Evolutionary conservation across 2,329 filamentous ascomycete genomes (phyloP), one percentile per base, ranked within the genome.

Genomic region (Aspergillus transmontanensis): DNA sequence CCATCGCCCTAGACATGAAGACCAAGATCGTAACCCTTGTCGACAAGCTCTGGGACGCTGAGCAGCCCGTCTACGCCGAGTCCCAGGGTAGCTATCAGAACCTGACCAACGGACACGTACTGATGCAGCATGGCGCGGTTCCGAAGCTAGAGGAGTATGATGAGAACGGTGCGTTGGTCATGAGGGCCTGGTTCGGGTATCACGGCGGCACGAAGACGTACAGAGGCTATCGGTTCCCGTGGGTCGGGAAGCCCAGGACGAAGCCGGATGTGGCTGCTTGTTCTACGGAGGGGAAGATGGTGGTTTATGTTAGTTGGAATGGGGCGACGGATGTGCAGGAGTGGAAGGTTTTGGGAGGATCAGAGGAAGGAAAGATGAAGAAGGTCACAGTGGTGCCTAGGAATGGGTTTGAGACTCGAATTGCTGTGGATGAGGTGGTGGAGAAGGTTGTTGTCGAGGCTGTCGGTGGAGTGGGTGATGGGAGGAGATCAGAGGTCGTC

Each of bases 261-360:
- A 61, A 58, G n/a, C 69, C 70, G 4, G 60, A 64, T 32, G 64
- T 68, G 9, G 57, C 66, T 28, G 67, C 67, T 7, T 72, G 69
- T 36, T 26, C 62, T n/a, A 50, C 59, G 5, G 32, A 53, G 1
- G 62, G 60, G 4, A 63, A 45, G 59, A 66, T 63, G 6, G 65
- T 68, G 55, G 69, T 77, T 10, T 74, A 76, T 66, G 76, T 78
- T 67, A 78, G 77, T 61, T 79, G 77, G 76, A 76, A 77, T 59
- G 76, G 76, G 16, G 77, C 77, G 7, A 79, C 77, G 11, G 76
- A 77, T 60, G 64, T 71, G 19, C 30, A 64, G 41, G 56, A 64
- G 21, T 71, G 70, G 67, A 69, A 66, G 58, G 59, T 71, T 4
- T 59, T 5, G 14, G 46, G 46, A 1, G 46, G 23, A 50, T 23